phyloP scores from a whole-genome alignment of 2,329 filamentous ascomycete species.

The Neobulgaria alba region DNA sequence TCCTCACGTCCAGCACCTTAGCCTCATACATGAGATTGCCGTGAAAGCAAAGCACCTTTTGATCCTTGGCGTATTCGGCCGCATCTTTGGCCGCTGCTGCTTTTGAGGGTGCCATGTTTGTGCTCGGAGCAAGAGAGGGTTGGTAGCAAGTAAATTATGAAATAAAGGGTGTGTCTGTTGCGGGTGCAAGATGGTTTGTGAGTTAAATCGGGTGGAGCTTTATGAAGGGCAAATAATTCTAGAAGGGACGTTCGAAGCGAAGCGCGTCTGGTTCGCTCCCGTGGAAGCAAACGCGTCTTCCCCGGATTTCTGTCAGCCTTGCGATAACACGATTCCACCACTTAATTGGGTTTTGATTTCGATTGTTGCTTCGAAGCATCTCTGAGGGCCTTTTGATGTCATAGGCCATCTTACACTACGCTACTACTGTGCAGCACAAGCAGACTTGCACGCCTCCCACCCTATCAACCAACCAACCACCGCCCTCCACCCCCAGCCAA shows the following conservation, averaged over 20 bases:
- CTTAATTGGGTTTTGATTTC: too few relatives aligned
- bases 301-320: neutral
- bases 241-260: neutral
- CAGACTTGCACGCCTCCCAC: too few relatives aligned
- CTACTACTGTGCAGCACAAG: too few relatives aligned
- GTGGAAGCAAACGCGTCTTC: neutral
- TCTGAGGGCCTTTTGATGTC: too few relatives aligned
- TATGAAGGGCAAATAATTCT: neutral
- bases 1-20: constrained; percentile 76
- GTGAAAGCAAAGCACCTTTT: constrained; percentile 94
- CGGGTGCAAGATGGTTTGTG: too few relatives aligned
- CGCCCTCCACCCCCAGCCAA: neutral
- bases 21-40: constrained; percentile 96
- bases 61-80: constrained; percentile 54
- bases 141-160: too few relatives aligned
- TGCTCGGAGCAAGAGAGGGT: neutral
- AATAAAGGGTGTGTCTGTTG: too few relatives aligned
- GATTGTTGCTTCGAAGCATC: too few relatives aligned
- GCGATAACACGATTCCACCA: too few relatives aligned
- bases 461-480: too few relatives aligned
- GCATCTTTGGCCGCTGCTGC: constrained; percentile 15
- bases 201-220: neutral
- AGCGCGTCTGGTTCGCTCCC: too few relatives aligned
- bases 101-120: constrained; percentile 28
- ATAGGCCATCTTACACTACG: too few relatives aligned